phyloP scores from a whole-genome alignment of 2,329 filamentous ascomycete genomes.

The Rhexocercosporidium sp. region DNA sequence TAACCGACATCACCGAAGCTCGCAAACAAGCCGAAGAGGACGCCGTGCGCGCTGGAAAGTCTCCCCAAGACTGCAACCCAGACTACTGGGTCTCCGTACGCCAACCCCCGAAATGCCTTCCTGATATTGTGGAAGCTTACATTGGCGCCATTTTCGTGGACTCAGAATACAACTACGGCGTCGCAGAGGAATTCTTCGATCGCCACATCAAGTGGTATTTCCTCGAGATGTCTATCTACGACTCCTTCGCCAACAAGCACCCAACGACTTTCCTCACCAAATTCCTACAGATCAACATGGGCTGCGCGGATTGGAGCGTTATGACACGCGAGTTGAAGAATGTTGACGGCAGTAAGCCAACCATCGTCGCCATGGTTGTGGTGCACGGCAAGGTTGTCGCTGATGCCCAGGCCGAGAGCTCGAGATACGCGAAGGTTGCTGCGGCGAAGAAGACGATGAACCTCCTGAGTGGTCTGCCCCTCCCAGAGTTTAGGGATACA shows the following conservation, averaged over 20 bases:
- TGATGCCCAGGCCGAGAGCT: constrained; percentile 64
- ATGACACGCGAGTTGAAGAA: constrained; percentile 51
- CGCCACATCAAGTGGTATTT: constrained; percentile 78
- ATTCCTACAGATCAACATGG: constrained; percentile 66
- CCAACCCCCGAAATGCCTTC: constrained; percentile 74
- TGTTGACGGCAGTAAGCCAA: constrained; percentile 47
- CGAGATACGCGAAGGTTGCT: constrained; percentile 73
- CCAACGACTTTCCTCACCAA: constrained; percentile 77
- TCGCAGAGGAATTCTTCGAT: constrained; percentile 80
- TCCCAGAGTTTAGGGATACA: constrained; percentile 61
- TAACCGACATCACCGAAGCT: constrained; percentile 61
- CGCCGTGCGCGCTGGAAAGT: constrained; percentile 43
- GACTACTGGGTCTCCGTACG: constrained; percentile 73
- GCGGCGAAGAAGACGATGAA: constrained; percentile 65
- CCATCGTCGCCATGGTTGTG: constrained; percentile 74
- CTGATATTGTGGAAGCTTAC: constrained; percentile 89
- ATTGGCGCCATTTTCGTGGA: constrained; percentile 93
- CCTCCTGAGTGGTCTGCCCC: constrained; percentile 49
- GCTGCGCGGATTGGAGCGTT: constrained; percentile 63
- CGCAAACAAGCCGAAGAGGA: constrained; percentile 47
- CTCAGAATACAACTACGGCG: constrained; percentile 74
- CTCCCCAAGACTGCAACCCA: constrained; percentile 50
- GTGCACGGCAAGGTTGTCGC: constrained; percentile 75
- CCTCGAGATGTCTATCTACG: constrained; percentile 83
- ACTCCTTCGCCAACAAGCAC: constrained; percentile 85